Evolutionary conservation across 805 yeast species (phyloP).

Genomic region (Monosporozyma siamensis): DNA sequence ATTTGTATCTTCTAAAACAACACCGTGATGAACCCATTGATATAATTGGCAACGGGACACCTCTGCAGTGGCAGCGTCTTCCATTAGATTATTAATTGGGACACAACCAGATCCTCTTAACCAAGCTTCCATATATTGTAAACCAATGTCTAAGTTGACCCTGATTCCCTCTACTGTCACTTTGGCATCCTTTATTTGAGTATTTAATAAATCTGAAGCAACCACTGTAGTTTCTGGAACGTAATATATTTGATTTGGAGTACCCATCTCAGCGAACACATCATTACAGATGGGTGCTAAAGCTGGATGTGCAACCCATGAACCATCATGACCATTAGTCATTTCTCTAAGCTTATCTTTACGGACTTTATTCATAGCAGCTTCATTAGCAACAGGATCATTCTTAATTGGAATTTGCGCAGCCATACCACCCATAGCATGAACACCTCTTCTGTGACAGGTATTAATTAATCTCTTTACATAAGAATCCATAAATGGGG

Average conservation of each 20-base stretch:
- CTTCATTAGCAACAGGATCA: conserved; percentile 51
- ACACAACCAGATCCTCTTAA: conserved; percentile 76
- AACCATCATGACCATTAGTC: conserved; percentile 73
- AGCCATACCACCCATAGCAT: conserved; percentile 89
- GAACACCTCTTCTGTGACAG: conserved; percentile 71
- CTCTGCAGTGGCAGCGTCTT: conserved; percentile 86
- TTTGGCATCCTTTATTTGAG: conserved; percentile 52
- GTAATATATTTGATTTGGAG: conserved; percentile 61
- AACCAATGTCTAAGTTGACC: conserved; percentile 64
- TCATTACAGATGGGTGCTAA: conserved; percentile 65
- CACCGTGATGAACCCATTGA: conserved; percentile 76
- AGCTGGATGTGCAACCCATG: conserved; percentile 90
- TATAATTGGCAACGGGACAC: conserved; percentile 74
- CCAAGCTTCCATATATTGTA: conserved; percentile 81
- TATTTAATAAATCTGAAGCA: conserved; percentile 50
- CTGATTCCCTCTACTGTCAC: conserved; percentile 64
- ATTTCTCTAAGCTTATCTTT: conserved; percentile 72
- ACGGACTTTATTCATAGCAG: conserved; percentile 63
- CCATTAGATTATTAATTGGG: conserved; percentile 78
- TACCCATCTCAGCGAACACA: conserved; percentile 71
- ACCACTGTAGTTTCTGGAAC: conserved; percentile 33
- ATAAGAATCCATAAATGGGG: conserved; percentile 73
- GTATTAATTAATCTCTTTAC: conserved; percentile 63
- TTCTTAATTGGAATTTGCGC: conserved; percentile 76
- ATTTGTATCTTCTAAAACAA: conserved; percentile 47